These are phyloP conservation scores for Gossypium trilobum DNA, from an alignment of 441 rosid genomes.

Conservation along the genomic window DNA sequence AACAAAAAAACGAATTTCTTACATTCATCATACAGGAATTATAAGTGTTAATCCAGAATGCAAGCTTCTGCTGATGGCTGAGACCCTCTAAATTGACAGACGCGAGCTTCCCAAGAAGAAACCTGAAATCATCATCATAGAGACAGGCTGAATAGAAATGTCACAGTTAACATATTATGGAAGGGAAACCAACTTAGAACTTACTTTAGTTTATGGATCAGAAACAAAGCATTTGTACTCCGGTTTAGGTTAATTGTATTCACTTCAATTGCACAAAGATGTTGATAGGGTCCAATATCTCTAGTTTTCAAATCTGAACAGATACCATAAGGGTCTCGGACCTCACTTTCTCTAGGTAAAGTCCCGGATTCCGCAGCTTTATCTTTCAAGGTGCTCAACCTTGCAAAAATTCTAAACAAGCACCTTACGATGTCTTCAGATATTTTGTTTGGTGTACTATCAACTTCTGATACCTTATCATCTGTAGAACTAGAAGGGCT, in stretches of 20 bases:
- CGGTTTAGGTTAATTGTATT: constrained; percentile 47
- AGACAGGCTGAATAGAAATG: constrained; percentile 2
- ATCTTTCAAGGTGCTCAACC: constrained; percentile 52
- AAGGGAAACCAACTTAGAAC: constrained; percentile 9
- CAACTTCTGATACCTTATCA: constrained; percentile 30
- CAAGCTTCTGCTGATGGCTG: constrained; percentile 82
- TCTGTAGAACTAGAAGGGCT: constrained; percentile 33
- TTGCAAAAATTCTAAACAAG: constrained; percentile 44
- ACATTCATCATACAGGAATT: constrained; percentile 79
- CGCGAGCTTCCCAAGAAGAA: constrained; percentile 61
- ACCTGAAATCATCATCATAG: constrained; percentile 32
- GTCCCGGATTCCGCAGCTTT: constrained; percentile 18
- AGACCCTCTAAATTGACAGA: constrained; percentile 54
- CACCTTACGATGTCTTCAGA: constrained; percentile 61
- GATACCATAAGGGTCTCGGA: constrained; percentile 47
- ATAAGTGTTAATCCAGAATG: constrained; percentile 84
- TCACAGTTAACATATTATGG: background rate
- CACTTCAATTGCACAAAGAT: constrained; percentile 41
- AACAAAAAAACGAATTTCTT: constrained; percentile 20
- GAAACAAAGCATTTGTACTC: constrained; percentile 41
- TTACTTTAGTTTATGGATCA: constrained; percentile 64
- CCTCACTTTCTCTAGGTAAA: constrained; percentile 20
- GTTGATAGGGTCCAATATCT: constrained; percentile 56
- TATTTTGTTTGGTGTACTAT: constrained; percentile 45
- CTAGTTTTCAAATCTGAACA: constrained; percentile 25